These are phyloP conservation scores for Lepiota brunneoincarnata DNA, from an alignment of 768 basidiomycete species.

Conservation along the genomic window DNA sequence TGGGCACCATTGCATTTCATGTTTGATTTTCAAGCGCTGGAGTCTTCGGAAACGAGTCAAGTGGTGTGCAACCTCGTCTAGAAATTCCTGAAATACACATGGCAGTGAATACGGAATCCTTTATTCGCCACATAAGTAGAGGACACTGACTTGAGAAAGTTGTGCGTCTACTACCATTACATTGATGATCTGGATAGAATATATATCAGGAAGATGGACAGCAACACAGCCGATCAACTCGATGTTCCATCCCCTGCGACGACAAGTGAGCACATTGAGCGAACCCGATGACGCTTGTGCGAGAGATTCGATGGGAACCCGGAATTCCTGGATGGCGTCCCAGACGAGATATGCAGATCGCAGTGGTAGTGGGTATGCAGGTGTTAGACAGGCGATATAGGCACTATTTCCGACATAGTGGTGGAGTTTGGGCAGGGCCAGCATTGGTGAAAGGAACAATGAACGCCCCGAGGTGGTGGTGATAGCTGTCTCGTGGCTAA, in stretches of 20 bases:
- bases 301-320: conserved; percentile 29
- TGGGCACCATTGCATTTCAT: conserved; percentile 30
- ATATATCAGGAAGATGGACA: conserved; percentile 28
- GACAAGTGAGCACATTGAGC: conserved; percentile 33
- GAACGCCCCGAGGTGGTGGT: background rate
- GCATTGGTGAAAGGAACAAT: background rate
- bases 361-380: conserved; percentile 20
- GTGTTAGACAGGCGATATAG: conserved; percentile 25
- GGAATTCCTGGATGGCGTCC: conserved; percentile 28
- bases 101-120: background rate
- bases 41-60: conserved; percentile 31
- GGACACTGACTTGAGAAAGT: conserved; percentile 25
- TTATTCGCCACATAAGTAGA: background rate
- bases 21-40: conserved; percentile 28
- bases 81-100: conserved; percentile 18
- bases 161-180: conserved; percentile 30
- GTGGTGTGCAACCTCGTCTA: conserved; percentile 22
- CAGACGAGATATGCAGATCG: conserved; percentile 36
- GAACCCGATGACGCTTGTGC: conserved; percentile 28
- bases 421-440: conserved; percentile 28
- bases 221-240: conserved; percentile 35
- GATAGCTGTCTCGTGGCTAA: conserved; percentile 6
- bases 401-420: conserved; percentile 35
- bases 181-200: conserved; percentile 33
- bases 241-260: conserved; percentile 37